A percentile compares a stretch with the other conserved stretches of the same genome.
Evolutionary conservation across 139 green algal species (phyloP).

Genomic region (Astrephomene gubernaculifera): DNA sequence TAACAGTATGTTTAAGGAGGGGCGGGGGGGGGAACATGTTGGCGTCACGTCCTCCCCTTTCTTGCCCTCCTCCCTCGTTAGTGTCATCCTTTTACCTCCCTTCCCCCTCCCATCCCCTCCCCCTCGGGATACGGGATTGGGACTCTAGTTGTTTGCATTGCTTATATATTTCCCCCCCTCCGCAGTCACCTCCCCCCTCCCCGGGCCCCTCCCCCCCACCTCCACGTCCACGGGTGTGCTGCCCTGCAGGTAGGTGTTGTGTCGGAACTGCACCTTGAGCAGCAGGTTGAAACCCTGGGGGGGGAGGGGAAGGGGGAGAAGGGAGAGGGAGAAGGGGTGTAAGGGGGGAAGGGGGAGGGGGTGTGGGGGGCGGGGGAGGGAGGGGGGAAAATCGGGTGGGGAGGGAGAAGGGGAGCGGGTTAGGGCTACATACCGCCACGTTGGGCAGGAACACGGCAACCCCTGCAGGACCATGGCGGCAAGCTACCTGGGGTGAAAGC

Average conservation of each 20-base stretch:
- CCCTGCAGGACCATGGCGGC: no score
- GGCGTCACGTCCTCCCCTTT: neutral
- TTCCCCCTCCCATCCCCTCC: neutral
- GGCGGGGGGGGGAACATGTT: neutral
- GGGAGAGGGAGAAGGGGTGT: neutral
- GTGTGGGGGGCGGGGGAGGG: neutral
- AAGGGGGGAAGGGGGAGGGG: neutral
- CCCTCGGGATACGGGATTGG: neutral
- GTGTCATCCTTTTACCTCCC: neutral
- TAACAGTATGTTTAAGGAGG: neutral
- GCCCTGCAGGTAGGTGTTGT: neutral
- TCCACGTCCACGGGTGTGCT: neutral
- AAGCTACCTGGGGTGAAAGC: no score
- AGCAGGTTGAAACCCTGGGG: slow-evolving; percentile 65
- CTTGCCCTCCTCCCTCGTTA: neutral
- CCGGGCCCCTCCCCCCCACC: neutral
- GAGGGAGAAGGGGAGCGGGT: neutral
- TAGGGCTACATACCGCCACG: no score
- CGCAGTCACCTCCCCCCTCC: neutral
- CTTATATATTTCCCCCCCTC: neutral
- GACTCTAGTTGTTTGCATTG: neutral
- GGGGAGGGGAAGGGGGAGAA: neutral
- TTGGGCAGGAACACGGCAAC: no score
- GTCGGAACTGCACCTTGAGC: slow-evolving; percentile 60
- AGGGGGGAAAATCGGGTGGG: no score